Conservation (phyloP, 257 asterid species). For the Ilex asprella region DNA sequence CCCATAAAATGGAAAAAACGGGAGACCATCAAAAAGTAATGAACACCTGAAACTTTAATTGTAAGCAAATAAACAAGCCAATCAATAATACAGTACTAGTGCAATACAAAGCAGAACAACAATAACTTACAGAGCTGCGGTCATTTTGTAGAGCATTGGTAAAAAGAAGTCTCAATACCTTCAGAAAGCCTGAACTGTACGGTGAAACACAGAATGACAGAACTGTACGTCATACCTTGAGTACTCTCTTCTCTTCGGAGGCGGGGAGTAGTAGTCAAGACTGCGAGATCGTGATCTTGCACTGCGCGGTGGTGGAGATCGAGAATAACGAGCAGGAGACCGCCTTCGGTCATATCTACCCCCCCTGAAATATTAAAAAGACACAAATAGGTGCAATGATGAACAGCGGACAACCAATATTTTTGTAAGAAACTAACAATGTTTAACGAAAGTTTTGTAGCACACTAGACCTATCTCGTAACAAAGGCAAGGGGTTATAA, state of each 20-base stretch:
- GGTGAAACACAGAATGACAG: background rate
- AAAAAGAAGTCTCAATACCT: background rate
- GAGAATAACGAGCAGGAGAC: slow-evolving; percentile 73
- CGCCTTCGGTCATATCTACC: slow-evolving; percentile 76
- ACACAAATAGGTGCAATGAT: too few species aligned
- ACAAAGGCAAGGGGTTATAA: too few species aligned
- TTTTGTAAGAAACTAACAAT: too few species aligned
- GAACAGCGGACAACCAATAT: too few species aligned
- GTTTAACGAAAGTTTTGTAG: too few species aligned
- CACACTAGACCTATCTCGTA: too few species aligned
- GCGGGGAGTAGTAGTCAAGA: slow-evolving; percentile 68
- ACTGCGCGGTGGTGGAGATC: slow-evolving; percentile 70
- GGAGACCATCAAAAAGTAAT: background rate
- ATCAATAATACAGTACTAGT: too few species aligned
- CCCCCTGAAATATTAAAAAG: slow-evolving; percentile 27
- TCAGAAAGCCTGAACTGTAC: background rate
- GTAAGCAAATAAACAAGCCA: too few species aligned
- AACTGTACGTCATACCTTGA: slow-evolving; percentile 41
- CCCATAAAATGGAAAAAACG: background rate
- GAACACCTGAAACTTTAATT: too few species aligned
- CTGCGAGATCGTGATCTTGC: slow-evolving; percentile 51
- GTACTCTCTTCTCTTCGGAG: slow-evolving; percentile 56
- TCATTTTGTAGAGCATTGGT: too few species aligned
- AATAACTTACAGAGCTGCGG: too few species aligned
- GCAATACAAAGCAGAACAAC: too few species aligned